Percentiles rank a stretch among this genome's conserved stretches.
Conservation (phyloP, 2,329 filamentous ascomycete species). For the Fusarium sambucinum region DNA sequence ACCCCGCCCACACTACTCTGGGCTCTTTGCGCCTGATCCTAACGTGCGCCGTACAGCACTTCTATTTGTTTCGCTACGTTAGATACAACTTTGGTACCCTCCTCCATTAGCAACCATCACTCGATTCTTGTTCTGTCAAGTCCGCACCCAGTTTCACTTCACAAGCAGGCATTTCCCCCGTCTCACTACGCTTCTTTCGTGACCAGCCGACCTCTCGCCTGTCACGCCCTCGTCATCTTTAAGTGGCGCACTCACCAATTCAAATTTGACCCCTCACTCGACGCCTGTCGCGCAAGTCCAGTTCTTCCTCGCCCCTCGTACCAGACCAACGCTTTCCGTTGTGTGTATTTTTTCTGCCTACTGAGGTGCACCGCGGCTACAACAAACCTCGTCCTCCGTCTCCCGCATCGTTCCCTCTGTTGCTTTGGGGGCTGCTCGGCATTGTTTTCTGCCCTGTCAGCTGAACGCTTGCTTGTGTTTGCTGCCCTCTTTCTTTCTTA, state of each 20-base stretch:
- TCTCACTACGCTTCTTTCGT: conserved; percentile 48
- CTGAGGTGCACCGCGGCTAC: conserved; percentile 30
- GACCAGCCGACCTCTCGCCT: conserved; percentile 42
- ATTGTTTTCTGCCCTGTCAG: conserved; percentile 38
- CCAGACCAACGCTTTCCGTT: conserved; percentile 34
- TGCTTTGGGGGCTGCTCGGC: conserved; percentile 42
- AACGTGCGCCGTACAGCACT: conserved; percentile 42
- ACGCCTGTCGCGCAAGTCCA: conserved; percentile 45
- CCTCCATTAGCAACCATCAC: conserved; percentile 41
- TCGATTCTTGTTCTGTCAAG: conserved; percentile 39
- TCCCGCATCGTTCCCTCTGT: conserved; percentile 36
- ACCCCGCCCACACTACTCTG: conserved; percentile 38
- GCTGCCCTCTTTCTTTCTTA: conserved; percentile 25
- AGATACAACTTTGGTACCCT: conserved; percentile 46
- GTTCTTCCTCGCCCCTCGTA: conserved; percentile 47
- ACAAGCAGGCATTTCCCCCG: conserved; percentile 45
- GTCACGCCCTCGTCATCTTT: conserved; percentile 47
- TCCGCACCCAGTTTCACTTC: conserved; percentile 35
- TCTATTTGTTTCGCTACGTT: conserved; percentile 24
- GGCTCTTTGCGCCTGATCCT: conserved; percentile 47
- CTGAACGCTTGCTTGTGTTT: conserved; percentile 33
- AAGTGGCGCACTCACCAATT: conserved; percentile 42
- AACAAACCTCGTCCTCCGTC: conserved; percentile 41
- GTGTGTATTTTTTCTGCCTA: conserved; percentile 28
- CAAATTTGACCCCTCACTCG: conserved; percentile 45